Evolutionary conservation across 768 basidiomycete species (phyloP).

Genomic region (Pisolithus tinctorius): DNA sequence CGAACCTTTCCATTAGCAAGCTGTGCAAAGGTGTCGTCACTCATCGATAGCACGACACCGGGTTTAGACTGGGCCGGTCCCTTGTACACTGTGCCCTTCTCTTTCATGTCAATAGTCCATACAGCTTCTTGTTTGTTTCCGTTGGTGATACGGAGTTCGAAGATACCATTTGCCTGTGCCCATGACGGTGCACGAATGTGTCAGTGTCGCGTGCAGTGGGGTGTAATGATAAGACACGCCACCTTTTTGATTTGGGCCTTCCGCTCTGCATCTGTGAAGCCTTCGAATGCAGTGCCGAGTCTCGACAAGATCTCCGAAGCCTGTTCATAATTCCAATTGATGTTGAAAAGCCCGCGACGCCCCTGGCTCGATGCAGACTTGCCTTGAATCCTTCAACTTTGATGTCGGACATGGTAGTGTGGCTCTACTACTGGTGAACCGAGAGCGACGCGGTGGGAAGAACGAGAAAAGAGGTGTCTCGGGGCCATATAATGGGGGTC

Average conservation of each 20-base stretch:
- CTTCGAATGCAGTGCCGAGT: conserved; percentile 46
- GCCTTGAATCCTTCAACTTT: conserved; percentile 75
- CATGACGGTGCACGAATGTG: too few relatives aligned
- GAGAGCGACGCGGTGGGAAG: too few relatives aligned
- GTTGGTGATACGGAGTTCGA: conserved; percentile 79
- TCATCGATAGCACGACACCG: conserved; percentile 76
- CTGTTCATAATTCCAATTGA: conserved; percentile 28
- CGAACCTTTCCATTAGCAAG: conserved; percentile 69
- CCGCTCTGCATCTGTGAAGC: conserved; percentile 55
- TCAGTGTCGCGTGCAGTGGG: background rate
- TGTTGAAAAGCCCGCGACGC: background rate
- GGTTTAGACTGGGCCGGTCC: conserved; percentile 58
- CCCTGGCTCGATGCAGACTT: conserved; percentile 1
- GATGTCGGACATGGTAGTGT: conserved; percentile 56
- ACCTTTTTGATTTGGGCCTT: conserved; percentile 73
- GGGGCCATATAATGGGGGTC: too few relatives aligned
- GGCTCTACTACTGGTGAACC: too few relatives aligned
- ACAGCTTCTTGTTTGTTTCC: conserved; percentile 58
- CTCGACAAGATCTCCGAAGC: conserved; percentile 57
- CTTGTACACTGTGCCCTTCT: conserved; percentile 68
- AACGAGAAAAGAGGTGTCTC: too few relatives aligned
- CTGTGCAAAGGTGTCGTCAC: conserved; percentile 67
- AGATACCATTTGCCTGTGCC: conserved; percentile 74
- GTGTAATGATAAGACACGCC: background rate
- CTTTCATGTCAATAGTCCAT: conserved; percentile 95